Base-by-base conservation (phyloP, 164 flowering plant genomes). In the Pachysandra terminalis region DNA sequence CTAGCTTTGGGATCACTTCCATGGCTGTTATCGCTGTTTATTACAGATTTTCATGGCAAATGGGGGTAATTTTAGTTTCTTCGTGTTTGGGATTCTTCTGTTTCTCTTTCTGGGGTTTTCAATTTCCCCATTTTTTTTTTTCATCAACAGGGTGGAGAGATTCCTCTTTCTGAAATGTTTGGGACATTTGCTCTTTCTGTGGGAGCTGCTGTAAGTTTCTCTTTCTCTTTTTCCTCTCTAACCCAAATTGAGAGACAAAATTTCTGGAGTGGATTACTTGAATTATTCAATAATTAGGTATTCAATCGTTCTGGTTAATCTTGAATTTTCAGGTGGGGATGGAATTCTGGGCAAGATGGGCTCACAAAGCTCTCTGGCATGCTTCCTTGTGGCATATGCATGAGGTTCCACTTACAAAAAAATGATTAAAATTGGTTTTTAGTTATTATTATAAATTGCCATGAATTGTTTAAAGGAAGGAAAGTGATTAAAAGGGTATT, bases 291-390 rank as follows among this genome's bases (percentile, higher is more conserved):
- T n/a, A n/a, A n/a, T 40, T 40, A 5, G 45, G 10, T 40, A 10
- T 5, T 66, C 28, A 58, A 61, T 41, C n/a, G 61, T 35, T 48
- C 71, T 64, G 70, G 64, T 68, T 59, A n/a, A 16, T 26, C 68
- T 23, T 59, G 10, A 28, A 40, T 41, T 77, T 78, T 24, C 77
- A 93, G 97, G 96, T 93, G 64, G 97, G 98, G 0, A 93, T 93
- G 98, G 97, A 90, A 79, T 90, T 85, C 68, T 93, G 98, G 98
- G 97, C 97, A 3, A 81, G 98, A 78, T 93, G 98, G 98, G 98
- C 97, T 22, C 98, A 90, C 35, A 81, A 65, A 74, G 92, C 90
- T 23, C 92, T 93, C 13, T 93, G 98, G 98, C 98, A 93, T 41
- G 96, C 96, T 61, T 89, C 97, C 17, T 77, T 90, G 74, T 93